A percentile compares a stretch with the other conserved stretches of the same genome.
Evolutionary conservation across 148 eudicot species (phyloP).

Genomic region (Silene conica): DNA sequence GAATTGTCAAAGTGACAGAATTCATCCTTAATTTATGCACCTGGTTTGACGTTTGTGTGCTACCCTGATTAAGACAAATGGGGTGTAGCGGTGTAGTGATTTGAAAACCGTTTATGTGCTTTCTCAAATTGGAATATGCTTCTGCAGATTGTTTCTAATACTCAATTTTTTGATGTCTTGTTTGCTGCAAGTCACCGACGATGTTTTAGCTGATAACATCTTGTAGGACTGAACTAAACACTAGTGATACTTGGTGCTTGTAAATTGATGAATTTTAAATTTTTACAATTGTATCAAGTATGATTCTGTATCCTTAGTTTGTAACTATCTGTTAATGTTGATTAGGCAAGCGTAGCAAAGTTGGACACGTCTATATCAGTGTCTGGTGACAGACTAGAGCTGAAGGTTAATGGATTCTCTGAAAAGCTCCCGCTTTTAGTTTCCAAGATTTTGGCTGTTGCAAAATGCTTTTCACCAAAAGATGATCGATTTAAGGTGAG

Average conservation of each 20-base stretch:
- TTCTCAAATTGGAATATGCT: neutral
- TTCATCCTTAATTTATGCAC: too few species aligned
- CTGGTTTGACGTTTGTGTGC: too few species aligned
- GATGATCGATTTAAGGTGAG: constrained; percentile 86
- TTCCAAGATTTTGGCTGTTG: constrained; percentile 60
- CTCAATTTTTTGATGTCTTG: neutral
- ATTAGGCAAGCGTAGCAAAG: constrained; percentile 94
- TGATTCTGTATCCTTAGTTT: neutral
- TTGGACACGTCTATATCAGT: constrained; percentile 87
- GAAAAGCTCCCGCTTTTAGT: constrained; percentile 84
- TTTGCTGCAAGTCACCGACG: neutral
- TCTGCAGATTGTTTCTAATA: neutral
- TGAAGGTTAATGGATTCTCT: constrained; percentile 88
- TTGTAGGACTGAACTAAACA: neutral
- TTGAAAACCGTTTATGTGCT: neutral
- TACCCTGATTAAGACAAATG: too few species aligned
- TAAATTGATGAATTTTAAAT: neutral
- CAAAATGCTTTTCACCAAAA: constrained; percentile 65
- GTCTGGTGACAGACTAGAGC: constrained; percentile 75
- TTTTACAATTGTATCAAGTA: neutral
- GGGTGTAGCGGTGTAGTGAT: neutral
- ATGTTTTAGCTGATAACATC: neutral
- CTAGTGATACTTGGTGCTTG: neutral
- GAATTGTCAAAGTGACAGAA: too few species aligned
- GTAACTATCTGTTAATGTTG: constrained; percentile 13